Evolutionary conservation across 495 filamentous ascomycete genomes (phyloP).

Genomic region (Daldinia childiae): DNA sequence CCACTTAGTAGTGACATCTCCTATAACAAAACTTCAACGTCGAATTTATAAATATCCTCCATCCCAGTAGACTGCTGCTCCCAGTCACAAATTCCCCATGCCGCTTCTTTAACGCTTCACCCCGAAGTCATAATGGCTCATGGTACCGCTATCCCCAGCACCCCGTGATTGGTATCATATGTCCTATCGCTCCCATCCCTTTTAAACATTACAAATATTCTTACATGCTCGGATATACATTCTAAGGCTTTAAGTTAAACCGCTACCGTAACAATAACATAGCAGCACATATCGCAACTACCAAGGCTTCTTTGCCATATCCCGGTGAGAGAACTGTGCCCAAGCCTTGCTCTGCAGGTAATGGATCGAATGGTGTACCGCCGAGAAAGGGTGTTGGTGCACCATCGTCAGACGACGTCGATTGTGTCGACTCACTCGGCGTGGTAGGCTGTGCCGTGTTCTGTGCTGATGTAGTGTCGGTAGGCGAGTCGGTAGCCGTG

Average conservation of each 20-base stretch:
- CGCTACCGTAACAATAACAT: constrained; percentile 27
- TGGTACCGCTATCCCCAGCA: not conserved
- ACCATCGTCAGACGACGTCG: constrained; percentile 25
- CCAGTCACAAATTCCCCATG: not conserved
- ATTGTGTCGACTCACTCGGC: constrained; percentile 23
- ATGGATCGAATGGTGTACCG: constrained; percentile 35
- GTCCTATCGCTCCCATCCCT: not conserved
- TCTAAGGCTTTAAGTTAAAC: not conserved
- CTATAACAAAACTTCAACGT: constrained; percentile 10
- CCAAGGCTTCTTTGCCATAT: constrained; percentile 14
- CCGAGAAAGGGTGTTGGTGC: constrained; percentile 30
- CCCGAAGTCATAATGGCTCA: constrained; percentile 3
- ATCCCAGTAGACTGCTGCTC: not conserved
- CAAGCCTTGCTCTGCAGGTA: constrained; percentile 20
- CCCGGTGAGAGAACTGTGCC: not conserved
- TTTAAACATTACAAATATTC: constrained; percentile 37
- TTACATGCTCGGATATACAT: constrained; percentile 23
- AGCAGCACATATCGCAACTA: constrained; percentile 19
- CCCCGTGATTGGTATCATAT: constrained; percentile 15
- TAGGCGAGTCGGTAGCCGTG: constrained; percentile 11
- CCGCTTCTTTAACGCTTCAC: not conserved
- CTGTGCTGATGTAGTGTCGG: constrained; percentile 23
- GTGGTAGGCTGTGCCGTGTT: constrained; percentile 18
- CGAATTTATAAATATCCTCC: constrained; percentile 12
- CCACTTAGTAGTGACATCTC: constrained; percentile 9